These are phyloP conservation scores for Epichloe brachyelytri DNA, from an alignment of 2,329 filamentous ascomycete species.

Conservation along the genomic window DNA sequence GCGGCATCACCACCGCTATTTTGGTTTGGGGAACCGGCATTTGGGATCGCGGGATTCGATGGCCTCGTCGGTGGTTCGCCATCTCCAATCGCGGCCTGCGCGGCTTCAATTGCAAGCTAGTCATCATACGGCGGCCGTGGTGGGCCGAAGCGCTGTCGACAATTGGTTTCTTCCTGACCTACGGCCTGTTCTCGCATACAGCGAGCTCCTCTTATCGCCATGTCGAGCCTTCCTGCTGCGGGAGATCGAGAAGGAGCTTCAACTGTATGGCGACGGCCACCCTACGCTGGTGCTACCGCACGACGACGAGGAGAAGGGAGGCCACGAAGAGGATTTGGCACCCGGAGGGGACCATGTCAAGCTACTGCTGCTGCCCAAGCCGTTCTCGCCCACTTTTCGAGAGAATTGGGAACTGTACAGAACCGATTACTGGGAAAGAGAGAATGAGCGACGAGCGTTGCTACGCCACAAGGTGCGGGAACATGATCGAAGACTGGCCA, in stretches of 20 bases:
- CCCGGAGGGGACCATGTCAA: slow-evolving; percentile 87
- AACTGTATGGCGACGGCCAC: slow-evolving; percentile 29
- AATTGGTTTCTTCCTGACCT: slow-evolving; percentile 65
- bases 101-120: slow-evolving; percentile 91
- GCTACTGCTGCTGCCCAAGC: slow-evolving; percentile 79
- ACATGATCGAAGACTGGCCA: slow-evolving; percentile 54
- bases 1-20: slow-evolving; percentile 73
- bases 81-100: slow-evolving; percentile 82
- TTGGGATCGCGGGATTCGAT: slow-evolving; percentile 89
- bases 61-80: slow-evolving; percentile 83
- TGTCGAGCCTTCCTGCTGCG: slow-evolving; percentile 53
- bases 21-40: slow-evolving; percentile 92
- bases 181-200: slow-evolving; percentile 55
- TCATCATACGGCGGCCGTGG: slow-evolving; percentile 73
- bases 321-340: slow-evolving; percentile 80
- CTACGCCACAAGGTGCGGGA: slow-evolving; percentile 58
- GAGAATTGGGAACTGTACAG: slow-evolving; percentile 96
- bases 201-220: slow-evolving; percentile 61
- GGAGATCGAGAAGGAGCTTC: slow-evolving; percentile 47
- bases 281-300: slow-evolving; percentile 28
- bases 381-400: slow-evolving; percentile 85
- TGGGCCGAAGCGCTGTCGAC: slow-evolving; percentile 66
- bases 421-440: slow-evolving; percentile 90
- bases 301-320: slow-evolving; percentile 48
- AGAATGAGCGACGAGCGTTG: slow-evolving; percentile 75